A percentile compares a stretch with the other conserved stretches of the same genome.
These are phyloP conservation scores for Phycomyces nitens DNA, from an alignment of 192 early-diverging fungal species.

Conservation along the genomic window DNA sequence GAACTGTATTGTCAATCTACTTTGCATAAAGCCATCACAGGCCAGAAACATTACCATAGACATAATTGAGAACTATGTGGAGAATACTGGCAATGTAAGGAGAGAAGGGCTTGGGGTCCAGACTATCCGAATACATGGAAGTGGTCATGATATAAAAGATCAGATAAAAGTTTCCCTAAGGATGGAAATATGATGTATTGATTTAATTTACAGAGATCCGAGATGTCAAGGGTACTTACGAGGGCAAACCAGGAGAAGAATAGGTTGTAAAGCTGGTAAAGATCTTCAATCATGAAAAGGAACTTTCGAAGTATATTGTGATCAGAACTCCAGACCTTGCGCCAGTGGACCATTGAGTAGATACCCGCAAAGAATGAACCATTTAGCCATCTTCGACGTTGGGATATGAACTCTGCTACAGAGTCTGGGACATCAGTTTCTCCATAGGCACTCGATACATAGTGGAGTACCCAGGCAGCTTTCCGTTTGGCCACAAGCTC, in stretches of 20 bases:
- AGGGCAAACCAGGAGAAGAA: slow-evolving; percentile 63
- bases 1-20: too few relatives aligned
- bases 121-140: slow-evolving; percentile 39
- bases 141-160: slow-evolving; percentile 81
- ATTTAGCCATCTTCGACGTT: slow-evolving; percentile 79
- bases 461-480: slow-evolving; percentile 64
- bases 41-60: slow-evolving; percentile 46
- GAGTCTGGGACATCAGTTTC: slow-evolving; percentile 77
- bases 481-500: slow-evolving; percentile 73
- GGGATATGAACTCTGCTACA: slow-evolving; percentile 73
- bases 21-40: too few relatives aligned
- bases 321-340: slow-evolving; percentile 62
- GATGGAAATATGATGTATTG: slow-evolving; percentile 11
- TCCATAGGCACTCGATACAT: slow-evolving; percentile 62
- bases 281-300: slow-evolving; percentile 57
- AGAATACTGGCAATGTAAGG: slow-evolving; percentile 31
- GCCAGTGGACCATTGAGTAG: slow-evolving; percentile 63
- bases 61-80: slow-evolving; percentile 40
- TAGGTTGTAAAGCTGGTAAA: slow-evolving; percentile 65
- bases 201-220: not conserved
- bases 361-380: slow-evolving; percentile 80
- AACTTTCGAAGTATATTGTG: slow-evolving; percentile 62
- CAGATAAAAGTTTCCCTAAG: slow-evolving; percentile 82
- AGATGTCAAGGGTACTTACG: slow-evolving; percentile 33
- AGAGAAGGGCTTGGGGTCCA: slow-evolving; percentile 28